phyloP scores from a whole-genome alignment of 331 rosid genomes.

The Stylosanthes scabra region DNA sequence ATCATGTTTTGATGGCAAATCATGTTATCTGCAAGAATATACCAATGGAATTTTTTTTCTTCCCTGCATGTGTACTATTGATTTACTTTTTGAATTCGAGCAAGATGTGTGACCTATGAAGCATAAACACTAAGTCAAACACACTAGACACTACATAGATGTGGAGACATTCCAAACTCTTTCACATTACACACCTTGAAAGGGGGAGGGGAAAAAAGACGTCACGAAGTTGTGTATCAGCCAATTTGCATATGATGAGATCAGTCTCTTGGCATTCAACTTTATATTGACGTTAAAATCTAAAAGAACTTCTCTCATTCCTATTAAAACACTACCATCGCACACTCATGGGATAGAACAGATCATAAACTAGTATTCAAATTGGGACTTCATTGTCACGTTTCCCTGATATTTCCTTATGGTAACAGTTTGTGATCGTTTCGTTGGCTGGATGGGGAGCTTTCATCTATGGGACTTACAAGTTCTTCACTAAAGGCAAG shows the following conservation, averaged over 20 bases:
- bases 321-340: not conserved
- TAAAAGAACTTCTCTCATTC: constrained; percentile 23
- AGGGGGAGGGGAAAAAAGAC: not conserved
- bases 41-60: not conserved
- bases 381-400: not conserved
- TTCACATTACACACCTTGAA: not conserved
- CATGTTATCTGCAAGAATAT: not conserved
- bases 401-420: constrained; percentile 8
- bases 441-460: constrained; percentile 65
- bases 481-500: constrained; percentile 56
- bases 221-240: not conserved
- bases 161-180: not conserved
- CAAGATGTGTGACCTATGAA: not conserved
- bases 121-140: not conserved
- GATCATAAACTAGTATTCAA: constrained; percentile 1
- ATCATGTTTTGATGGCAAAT: constrained; percentile 5
- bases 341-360: not conserved
- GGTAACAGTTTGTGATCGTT: constrained; percentile 63
- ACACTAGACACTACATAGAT: not conserved
- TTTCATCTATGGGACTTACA: constrained; percentile 54
- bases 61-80: not conserved
- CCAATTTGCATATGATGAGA: not conserved
- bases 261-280: not conserved
- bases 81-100: constrained; percentile 5
- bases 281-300: constrained; percentile 19